phyloP scores from a whole-genome alignment of 345 rosid species.

The Erysimum cheiranthoides region DNA sequence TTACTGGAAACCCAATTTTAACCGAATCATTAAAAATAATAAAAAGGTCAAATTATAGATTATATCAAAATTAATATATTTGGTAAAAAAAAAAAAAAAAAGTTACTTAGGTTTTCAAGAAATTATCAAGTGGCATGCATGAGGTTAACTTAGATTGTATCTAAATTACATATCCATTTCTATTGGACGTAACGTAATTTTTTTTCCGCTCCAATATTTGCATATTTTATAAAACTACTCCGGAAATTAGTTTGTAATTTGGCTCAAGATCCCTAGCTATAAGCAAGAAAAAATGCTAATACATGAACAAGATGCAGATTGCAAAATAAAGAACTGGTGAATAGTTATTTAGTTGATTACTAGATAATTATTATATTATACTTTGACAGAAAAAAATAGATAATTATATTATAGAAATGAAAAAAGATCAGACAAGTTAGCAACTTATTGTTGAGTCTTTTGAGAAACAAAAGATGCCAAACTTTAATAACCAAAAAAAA shows the following conservation, averaged over 20 bases:
- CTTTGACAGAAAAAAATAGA: no score
- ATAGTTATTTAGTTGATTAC: background rate
- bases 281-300: background rate
- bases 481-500: background rate
- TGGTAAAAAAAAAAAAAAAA: background rate
- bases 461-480: slow-evolving; percentile 2
- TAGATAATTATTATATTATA: background rate
- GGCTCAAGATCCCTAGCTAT: background rate
- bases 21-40: background rate
- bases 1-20: background rate
- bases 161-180: background rate
- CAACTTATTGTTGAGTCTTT: slow-evolving; percentile 21
- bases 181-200: background rate
- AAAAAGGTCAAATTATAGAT: background rate
- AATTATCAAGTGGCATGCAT: slow-evolving; percentile 3
- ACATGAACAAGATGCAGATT: background rate
- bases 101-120: background rate
- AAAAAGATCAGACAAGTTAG: background rate
- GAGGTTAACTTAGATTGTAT: background rate
- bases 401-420: background rate
- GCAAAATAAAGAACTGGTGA: slow-evolving; percentile 1
- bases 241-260: background rate
- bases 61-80: no score
- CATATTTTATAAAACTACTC: no score
- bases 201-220: background rate